Evolutionary conservation across 2,329 filamentous ascomycete genomes (phyloP), one percentile per base, ranked within the genome.

Genomic region (Escovopsis sp.): DNA sequence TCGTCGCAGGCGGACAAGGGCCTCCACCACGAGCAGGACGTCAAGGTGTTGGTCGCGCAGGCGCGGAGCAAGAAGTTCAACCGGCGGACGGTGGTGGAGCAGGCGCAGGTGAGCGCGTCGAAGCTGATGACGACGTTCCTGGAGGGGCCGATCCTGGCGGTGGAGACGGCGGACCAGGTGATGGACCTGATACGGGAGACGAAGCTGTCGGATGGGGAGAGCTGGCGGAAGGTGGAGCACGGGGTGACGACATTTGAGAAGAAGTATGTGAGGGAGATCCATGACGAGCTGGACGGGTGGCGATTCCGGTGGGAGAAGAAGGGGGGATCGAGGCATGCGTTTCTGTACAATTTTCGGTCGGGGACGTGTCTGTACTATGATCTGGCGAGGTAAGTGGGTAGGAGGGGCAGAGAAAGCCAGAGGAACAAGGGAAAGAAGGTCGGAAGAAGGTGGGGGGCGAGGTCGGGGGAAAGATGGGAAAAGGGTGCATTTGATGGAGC

Each of bases 51-150:
- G 4, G 70, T 86, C 5, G 75, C 82, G 1, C 79, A 83, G 38
- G 87, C 85, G 34, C 76, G 79, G 47, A 85, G 78, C 55, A 94
- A 94, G 58, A 96, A 94, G 62, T 82, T 80, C 43, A 94, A 94
- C 57, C 76, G 88, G 35, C 76, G 77, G 50, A 78, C 78, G 19
- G 85, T 96, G 34, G 77, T 94, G 33, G 84, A 93, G 52, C 80
- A 87, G 44, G 79, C 79, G 41, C 74, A 74, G 56, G 54, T 51
- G 38, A 66, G 62, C 43, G 66, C 65, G 4, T 66, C 72, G 21
- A 72, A 70, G 37, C 65, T 87, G 26, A 68, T 85, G 11, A 72
- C 79, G 23, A 72, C 71, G 4, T 85, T 85, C 45, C 63, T 83
- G 5, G 71, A 79, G 21, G 83, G 83, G 0, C 85, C 86, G 0